Conservation (phyloP, 2,329 filamentous ascomycete genomes). For the Coleophoma crateriformis region DNA sequence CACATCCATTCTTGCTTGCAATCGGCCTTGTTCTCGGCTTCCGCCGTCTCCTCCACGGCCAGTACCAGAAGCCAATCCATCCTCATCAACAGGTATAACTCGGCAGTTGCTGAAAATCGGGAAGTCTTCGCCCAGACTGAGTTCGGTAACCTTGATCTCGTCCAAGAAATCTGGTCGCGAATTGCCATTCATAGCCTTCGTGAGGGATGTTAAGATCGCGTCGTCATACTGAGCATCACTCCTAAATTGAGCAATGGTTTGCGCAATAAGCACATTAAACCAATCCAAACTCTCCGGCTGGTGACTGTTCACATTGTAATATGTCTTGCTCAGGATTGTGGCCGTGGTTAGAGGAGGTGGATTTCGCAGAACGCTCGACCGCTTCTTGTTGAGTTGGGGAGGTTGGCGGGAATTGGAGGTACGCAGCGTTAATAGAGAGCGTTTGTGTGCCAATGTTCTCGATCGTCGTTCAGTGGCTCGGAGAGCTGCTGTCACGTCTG, state of each 20-base stretch:
- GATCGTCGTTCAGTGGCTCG: conserved; percentile 71
- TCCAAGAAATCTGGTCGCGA: conserved; percentile 87
- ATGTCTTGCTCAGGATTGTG: conserved; percentile 92
- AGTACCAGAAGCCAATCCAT: conserved; percentile 54
- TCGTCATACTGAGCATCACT: conserved; percentile 90
- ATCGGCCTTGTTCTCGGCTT: conserved; percentile 58
- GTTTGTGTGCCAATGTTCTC: conserved; percentile 69
- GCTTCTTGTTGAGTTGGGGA: conserved; percentile 50
- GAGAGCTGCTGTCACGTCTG: conserved; percentile 72
- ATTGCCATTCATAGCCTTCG: conserved; percentile 79
- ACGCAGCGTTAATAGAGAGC: conserved; percentile 62
- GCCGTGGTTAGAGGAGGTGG: conserved; percentile 79
- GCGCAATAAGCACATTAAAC: conserved; percentile 97
- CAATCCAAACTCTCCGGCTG: conserved; percentile 96
- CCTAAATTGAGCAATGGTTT: conserved; percentile 92
- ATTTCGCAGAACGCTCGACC: conserved; percentile 67
- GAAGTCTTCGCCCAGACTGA: conserved; percentile 93
- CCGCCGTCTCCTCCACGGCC: conserved; percentile 14
- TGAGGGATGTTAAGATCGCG: conserved; percentile 80
- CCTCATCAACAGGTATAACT: conserved; percentile 84
- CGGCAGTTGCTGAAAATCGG: conserved; percentile 98
- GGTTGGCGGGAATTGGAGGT: conserved; percentile 26
- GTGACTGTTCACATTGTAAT: conserved; percentile 93
- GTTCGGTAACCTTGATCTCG: conserved; percentile 88
- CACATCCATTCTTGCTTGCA: conserved; percentile 95